Percentiles rank a stretch among this genome's conserved stretches.
These are phyloP conservation scores for Hyaloscypha finlandica DNA, from an alignment of 495 filamentous ascomycete genomes.

Conservation along the genomic window DNA sequence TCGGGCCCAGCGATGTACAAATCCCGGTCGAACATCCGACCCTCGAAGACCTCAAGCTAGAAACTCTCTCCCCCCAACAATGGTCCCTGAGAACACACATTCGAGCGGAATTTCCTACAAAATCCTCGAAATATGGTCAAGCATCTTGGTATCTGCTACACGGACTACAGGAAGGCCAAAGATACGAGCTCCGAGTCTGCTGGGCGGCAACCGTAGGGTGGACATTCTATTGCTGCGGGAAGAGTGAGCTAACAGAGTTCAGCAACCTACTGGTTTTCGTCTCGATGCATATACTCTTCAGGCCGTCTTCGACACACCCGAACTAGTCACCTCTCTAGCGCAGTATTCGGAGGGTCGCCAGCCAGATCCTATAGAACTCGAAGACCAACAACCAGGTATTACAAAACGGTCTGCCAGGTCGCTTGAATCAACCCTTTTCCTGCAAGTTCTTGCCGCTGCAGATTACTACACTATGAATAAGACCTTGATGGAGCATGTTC, in stretches of 20 bases:
- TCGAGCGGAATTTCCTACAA: slow-evolving; percentile 64
- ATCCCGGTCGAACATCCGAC: slow-evolving; percentile 57
- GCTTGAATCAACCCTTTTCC: slow-evolving; percentile 67
- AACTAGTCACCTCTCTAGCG: slow-evolving; percentile 64
- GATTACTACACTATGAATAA: slow-evolving; percentile 78
- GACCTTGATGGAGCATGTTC: slow-evolving; percentile 74
- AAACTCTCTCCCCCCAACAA: slow-evolving; percentile 58
- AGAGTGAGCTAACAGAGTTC: slow-evolving; percentile 6
- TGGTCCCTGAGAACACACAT: slow-evolving; percentile 61
- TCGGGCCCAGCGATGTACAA: slow-evolving; percentile 59
- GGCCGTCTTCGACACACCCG: slow-evolving; percentile 57
- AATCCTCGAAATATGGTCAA: slow-evolving; percentile 53
- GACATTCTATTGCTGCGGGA: not conserved
- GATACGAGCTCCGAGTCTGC: slow-evolving; percentile 92
- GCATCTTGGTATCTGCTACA: slow-evolving; percentile 85
- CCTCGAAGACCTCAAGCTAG: slow-evolving; percentile 65
- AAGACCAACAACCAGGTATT: slow-evolving; percentile 29
- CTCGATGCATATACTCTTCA: slow-evolving; percentile 63
- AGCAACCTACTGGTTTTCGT: slow-evolving; percentile 89
- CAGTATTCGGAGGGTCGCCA: slow-evolving; percentile 57
- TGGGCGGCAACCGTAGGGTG: slow-evolving; percentile 86
- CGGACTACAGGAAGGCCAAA: slow-evolving; percentile 65
- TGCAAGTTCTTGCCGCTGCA: slow-evolving; percentile 74
- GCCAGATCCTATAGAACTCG: slow-evolving; percentile 21
- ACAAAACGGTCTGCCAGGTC: slow-evolving; percentile 26